Base-by-base conservation (phyloP, 257 asterid species). In the Solanum sejunctum region DNA sequence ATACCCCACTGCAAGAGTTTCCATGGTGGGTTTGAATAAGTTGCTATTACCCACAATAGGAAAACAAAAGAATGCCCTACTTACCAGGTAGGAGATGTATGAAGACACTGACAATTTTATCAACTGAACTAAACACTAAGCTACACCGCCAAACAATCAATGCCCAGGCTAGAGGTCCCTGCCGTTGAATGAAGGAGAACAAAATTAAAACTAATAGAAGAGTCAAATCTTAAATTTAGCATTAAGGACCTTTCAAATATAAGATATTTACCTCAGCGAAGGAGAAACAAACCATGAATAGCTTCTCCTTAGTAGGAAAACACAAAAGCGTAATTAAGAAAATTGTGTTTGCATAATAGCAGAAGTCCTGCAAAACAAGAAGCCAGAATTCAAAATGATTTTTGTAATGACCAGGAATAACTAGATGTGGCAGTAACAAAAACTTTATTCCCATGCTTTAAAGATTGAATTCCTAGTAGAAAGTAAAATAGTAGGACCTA, bases 91-190 rank as follows among this genome's bases (percentile, higher is more conserved):
- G 87, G 83, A 95, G 96, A 91, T 97, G 99, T 89, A 97, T 97
- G 91, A 95, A 94, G 87, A 97, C 98, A 88, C 99, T 97, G 54
- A 97, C 98, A 56, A 95, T 92, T 89, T 97, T 97, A 92, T 97
- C 98, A 88, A 93, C 92, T 54, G 99, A 97, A 90, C 93, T 93
- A 89, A 97, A 97, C 71, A 97, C 99, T 88, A 97, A 90, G 93
- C 99, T 95, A 87, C 97, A 93, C 4, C 99, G 91, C 99, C 99
- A 97, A 18, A 97, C 91, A 82, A 97, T 95, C 86, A 95, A 88
- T 60, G 99, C 99, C 99, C 99, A 97, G 16, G 99, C 98, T 89
- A 97, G 90, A 7, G 99, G 99, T 28, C 99, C 99, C 99, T 96
- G 92, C 77, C 84, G 73, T 77, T 85, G 84, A n/a, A 67, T 86